Evolutionary conservation across 352 stramenopile species (phyloP).

Genomic region (Thalassiosira pacifica): DNA sequence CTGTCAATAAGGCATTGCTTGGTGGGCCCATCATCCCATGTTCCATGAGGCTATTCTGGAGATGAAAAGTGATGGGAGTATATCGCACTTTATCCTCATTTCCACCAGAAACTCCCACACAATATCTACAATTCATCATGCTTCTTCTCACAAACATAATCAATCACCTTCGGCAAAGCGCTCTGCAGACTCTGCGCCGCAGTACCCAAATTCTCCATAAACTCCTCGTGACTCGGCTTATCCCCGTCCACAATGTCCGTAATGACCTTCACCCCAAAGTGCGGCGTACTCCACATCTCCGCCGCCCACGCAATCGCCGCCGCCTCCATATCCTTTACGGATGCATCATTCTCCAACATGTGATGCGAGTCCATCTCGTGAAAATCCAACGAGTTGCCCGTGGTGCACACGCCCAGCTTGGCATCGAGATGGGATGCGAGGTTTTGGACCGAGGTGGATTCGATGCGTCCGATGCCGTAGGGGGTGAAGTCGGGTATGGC

Average conservation of each 20-base stretch:
- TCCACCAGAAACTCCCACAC: too few species aligned
- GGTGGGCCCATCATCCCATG: too few species aligned
- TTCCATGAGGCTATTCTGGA: too few species aligned
- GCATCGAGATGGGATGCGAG: conserved; percentile 68
- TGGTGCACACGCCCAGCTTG: conserved; percentile 84
- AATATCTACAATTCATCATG: conserved; percentile 70
- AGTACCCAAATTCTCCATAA: conserved; percentile 84
- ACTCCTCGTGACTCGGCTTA: conserved; percentile 85
- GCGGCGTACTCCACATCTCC: conserved; percentile 72
- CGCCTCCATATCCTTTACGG: conserved; percentile 88
- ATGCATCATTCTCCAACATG: conserved; percentile 84
- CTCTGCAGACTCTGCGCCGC: conserved; percentile 79
- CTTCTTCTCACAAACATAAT: conserved; percentile 72
- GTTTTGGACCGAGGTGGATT: conserved; percentile 63
- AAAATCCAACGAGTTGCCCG: conserved; percentile 85
- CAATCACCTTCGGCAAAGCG: conserved; percentile 84
- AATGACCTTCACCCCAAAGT: conserved; percentile 88
- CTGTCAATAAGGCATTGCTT: too few species aligned
- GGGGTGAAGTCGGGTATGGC: conserved; percentile 80
- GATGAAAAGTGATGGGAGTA: too few species aligned
- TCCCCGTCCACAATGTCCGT: conserved; percentile 88
- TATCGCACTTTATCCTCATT: too few species aligned
- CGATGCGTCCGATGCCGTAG: conserved; percentile 82
- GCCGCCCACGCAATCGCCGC: conserved; percentile 82
- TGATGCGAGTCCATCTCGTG: conserved; percentile 75